Conservation (phyloP, 306 rosid species). For the Senna tora region DNA sequence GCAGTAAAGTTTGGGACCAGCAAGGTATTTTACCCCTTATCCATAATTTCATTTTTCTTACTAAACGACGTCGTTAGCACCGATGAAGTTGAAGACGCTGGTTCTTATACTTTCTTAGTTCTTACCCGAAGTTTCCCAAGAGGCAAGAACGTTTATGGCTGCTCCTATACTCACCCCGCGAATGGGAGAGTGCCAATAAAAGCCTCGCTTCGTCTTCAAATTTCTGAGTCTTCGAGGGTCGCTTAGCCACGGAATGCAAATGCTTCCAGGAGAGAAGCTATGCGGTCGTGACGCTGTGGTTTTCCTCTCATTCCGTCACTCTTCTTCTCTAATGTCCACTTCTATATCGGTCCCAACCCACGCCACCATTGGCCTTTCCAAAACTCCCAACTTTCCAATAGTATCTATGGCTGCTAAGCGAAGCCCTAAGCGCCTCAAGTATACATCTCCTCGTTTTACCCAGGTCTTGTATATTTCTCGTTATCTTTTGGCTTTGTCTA, state of each 20-base stretch:
- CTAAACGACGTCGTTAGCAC: neutral
- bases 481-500: neutral
- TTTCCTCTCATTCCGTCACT: conserved; percentile 40
- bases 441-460: conserved; percentile 71
- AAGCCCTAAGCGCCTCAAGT: conserved; percentile 96
- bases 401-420: conserved; percentile 68
- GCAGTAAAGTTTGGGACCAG: too few relatives aligned
- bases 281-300: conserved; percentile 31
- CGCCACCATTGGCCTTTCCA: conserved; percentile 29
- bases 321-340: conserved; percentile 26
- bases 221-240: neutral
- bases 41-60: too few relatives aligned
- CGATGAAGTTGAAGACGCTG: neutral
- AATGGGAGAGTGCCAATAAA: neutral
- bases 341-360: conserved; percentile 28
- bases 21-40: too few relatives aligned
- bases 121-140: neutral
- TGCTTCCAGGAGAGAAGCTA: conserved; percentile 39
- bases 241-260: conserved; percentile 19
- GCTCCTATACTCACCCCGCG: neutral
- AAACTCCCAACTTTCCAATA: conserved; percentile 37
- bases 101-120: neutral
- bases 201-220: neutral
- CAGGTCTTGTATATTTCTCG: conserved; percentile 51
- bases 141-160: too few relatives aligned